A percentile compares a stretch with the other conserved stretches of the same genome.
Evolutionary conservation across 805 yeast species (phyloP).

Genomic region (Debaryomyces castellii): DNA sequence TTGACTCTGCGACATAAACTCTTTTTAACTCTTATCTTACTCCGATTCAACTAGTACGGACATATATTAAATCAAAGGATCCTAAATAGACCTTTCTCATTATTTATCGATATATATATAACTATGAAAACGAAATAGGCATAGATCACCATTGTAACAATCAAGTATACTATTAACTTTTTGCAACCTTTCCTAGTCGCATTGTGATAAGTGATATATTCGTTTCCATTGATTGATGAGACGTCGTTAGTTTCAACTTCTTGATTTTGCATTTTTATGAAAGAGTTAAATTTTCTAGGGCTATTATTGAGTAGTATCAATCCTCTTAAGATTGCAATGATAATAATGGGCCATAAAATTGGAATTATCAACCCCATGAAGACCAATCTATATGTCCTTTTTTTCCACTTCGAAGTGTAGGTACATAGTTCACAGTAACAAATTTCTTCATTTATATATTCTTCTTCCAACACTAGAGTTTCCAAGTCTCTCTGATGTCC

Average conservation of each 20-base stretch:
- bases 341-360: conserved; percentile 16
- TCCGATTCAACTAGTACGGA: neutral
- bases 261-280: conserved; percentile 5
- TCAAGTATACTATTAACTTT: conserved; percentile 7
- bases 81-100: neutral
- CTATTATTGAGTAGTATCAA: conserved; percentile 4
- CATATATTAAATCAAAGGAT: neutral
- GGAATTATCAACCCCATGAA: conserved; percentile 18
- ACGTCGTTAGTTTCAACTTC: neutral
- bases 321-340: conserved; percentile 6
- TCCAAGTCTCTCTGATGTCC: no score
- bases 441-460: neutral
- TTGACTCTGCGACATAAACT: neutral
- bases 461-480: no score
- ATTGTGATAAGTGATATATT: conserved; percentile 6
- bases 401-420: neutral
- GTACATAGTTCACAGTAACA: conserved; percentile 8
- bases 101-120: neutral
- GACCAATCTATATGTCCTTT: conserved; percentile 5
- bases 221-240: neutral
- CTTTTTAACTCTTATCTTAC: neutral
- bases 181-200: conserved; percentile 4
- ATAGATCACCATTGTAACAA: conserved; percentile 9
- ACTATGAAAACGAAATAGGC: conserved; percentile 3
- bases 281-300: conserved; percentile 9